Evolutionary conservation across 2,329 filamentous ascomycete genomes (phyloP).

Genomic region (Rutstroemia sp.): DNA sequence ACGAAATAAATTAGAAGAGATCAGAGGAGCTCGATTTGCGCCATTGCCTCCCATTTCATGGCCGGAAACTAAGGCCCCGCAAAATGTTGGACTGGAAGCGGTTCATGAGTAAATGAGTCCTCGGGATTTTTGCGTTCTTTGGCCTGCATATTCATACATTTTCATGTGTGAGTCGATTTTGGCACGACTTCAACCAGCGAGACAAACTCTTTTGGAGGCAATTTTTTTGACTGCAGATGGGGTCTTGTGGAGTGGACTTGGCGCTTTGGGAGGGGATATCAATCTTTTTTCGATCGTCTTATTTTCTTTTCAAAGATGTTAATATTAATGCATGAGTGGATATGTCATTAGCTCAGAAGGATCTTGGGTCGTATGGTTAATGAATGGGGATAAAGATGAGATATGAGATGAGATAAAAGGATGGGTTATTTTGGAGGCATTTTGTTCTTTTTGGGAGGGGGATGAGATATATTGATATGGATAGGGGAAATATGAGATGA

Average conservation of each 20-base stretch:
- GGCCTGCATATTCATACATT: background rate
- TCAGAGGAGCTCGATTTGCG: conserved; percentile 38
- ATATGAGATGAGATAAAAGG: background rate
- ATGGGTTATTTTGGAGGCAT: background rate
- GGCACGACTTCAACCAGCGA: too few species aligned
- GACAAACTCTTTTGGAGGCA: too few species aligned
- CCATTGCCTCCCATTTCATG: conserved; percentile 34
- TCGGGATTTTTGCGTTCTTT: background rate
- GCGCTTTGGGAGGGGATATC: too few species aligned
- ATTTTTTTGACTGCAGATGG: too few species aligned
- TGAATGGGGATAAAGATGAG: background rate
- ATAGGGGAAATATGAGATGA: background rate
- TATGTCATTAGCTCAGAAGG: background rate
- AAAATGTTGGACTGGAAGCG: conserved; percentile 15
- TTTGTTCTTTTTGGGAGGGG: too few species aligned
- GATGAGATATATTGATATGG: background rate
- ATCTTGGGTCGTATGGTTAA: background rate
- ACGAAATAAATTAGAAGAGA: conserved; percentile 43
- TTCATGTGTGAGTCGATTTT: background rate
- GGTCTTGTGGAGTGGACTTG: too few species aligned
- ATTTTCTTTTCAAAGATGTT: too few species aligned
- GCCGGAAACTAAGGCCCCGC: conserved; percentile 23
- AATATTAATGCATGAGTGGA: too few species aligned
- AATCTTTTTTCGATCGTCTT: too few species aligned
- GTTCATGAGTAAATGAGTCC: conserved; percentile 15